Conservation (phyloP, 2,329 filamentous ascomycete genomes). For the Fusarium cicatricum region DNA sequence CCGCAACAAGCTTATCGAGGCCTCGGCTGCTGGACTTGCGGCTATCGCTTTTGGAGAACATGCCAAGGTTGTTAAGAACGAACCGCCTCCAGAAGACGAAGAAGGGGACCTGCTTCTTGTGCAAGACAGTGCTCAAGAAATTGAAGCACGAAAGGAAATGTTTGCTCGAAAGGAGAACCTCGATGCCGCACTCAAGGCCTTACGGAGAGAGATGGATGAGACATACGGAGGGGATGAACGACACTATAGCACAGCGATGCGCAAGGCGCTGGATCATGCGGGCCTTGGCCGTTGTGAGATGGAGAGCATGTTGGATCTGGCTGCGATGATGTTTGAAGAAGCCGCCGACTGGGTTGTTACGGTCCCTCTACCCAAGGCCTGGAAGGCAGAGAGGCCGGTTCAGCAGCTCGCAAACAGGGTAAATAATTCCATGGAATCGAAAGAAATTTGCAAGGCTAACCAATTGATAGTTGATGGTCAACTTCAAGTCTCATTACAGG, state of each 20-base stretch:
- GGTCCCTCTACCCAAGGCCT: conserved; percentile 52
- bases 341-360: conserved; percentile 53
- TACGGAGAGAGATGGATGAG: conserved; percentile 55
- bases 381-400: conserved; percentile 49
- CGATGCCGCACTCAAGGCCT: conserved; percentile 59
- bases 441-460: conserved; percentile 27
- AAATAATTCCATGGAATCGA: conserved; percentile 27
- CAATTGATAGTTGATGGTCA: conserved; percentile 45
- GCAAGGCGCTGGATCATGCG: conserved; percentile 52
- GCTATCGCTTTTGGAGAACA: conserved; percentile 71
- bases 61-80: conserved; percentile 54
- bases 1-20: conserved; percentile 66
- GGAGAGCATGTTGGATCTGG: conserved; percentile 54
- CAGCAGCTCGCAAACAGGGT: conserved; percentile 50
- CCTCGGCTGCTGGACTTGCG: conserved; percentile 67
- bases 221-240: conserved; percentile 50
- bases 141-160: conserved; percentile 68
- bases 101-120: conserved; percentile 51
- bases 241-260: conserved; percentile 53
- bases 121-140: conserved; percentile 56
- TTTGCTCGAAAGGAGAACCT: conserved; percentile 72
- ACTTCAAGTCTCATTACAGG: conserved; percentile 52
- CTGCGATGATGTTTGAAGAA: conserved; percentile 58
- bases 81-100: conserved; percentile 48
- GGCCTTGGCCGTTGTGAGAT: conserved; percentile 52